Percentiles rank a stretch among this genome's conserved stretches.
Evolutionary conservation across 768 basidiomycete species (phyloP).

Genomic region (Clitopilus passeckerianus): DNA sequence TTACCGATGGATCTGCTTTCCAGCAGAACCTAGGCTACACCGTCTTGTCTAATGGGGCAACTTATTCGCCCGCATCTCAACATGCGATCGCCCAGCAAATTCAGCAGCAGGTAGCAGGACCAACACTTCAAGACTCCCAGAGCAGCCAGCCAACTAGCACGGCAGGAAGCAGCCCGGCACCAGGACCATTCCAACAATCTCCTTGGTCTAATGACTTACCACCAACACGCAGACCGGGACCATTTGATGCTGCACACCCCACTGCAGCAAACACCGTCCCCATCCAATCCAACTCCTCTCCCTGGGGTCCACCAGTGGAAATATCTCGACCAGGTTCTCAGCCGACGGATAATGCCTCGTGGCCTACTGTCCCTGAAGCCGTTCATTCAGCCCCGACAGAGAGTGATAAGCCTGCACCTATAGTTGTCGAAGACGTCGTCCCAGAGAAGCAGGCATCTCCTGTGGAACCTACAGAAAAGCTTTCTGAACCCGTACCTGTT

Average conservation of each 20-base stretch:
- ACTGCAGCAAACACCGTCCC: constrained; percentile 30
- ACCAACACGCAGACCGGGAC: constrained; percentile 26
- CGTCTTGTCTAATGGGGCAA: neutral
- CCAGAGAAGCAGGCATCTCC: neutral
- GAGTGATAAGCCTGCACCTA: neutral
- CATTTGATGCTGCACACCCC: constrained; percentile 40
- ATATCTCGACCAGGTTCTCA: constrained; percentile 19
- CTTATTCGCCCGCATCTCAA: constrained; percentile 7
- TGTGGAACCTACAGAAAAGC: neutral
- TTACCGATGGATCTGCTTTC: neutral
- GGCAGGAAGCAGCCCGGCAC: constrained; percentile 3
- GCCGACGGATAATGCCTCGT: constrained; percentile 45
- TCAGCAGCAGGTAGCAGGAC: constrained; percentile 1
- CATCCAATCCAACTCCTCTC: constrained; percentile 19
- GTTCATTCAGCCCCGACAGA: constrained; percentile 3
- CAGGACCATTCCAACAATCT: constrained; percentile 20
- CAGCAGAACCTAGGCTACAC: neutral
- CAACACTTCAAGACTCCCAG: constrained; percentile 2
- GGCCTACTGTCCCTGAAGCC: constrained; percentile 30
- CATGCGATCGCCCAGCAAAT: neutral
- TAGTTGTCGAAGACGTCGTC: neutral
- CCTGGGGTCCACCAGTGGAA: constrained; percentile 30
- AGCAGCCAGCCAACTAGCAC: constrained; percentile 9
- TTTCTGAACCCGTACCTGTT: neutral
- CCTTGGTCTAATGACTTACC: constrained; percentile 31